Conservation (phyloP, 139 green algal genomes). For the Chloropicon primus region DNA sequence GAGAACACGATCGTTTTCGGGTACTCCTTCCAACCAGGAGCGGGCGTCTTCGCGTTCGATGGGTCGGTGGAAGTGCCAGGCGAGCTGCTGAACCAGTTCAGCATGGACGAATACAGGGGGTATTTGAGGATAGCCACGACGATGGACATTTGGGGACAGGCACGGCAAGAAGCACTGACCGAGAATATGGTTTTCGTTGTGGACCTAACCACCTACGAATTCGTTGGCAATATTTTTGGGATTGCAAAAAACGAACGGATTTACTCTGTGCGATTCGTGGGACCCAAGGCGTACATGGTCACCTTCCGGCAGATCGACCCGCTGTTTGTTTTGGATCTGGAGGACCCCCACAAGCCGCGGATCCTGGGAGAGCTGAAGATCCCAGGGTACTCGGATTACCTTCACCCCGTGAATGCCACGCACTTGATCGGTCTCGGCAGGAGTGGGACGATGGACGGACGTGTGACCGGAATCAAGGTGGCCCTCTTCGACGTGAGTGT, state of each 20-base stretch:
- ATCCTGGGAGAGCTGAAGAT: not conserved
- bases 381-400: not conserved
- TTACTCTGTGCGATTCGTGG: not conserved
- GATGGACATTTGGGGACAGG: not conserved
- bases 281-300: not conserved
- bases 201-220: not conserved
- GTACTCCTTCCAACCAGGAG: not conserved
- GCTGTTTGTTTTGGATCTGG: not conserved
- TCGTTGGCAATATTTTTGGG: not conserved
- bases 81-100: not conserved
- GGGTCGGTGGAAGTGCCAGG: not conserved
- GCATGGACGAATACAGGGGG: not conserved
- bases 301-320: not conserved
- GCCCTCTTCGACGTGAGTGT: not conserved
- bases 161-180: no score
- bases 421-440: not conserved
- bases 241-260: not conserved
- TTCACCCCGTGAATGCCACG: not conserved
- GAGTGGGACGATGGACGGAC: not conserved
- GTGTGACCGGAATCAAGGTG: not conserved
- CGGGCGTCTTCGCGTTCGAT: not conserved
- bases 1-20: not conserved
- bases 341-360: not conserved
- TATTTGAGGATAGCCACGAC: not conserved
- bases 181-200: not conserved